Base-by-base conservation (phyloP, 2,329 filamentous ascomycete species). In the Alternaria ethzedia region DNA sequence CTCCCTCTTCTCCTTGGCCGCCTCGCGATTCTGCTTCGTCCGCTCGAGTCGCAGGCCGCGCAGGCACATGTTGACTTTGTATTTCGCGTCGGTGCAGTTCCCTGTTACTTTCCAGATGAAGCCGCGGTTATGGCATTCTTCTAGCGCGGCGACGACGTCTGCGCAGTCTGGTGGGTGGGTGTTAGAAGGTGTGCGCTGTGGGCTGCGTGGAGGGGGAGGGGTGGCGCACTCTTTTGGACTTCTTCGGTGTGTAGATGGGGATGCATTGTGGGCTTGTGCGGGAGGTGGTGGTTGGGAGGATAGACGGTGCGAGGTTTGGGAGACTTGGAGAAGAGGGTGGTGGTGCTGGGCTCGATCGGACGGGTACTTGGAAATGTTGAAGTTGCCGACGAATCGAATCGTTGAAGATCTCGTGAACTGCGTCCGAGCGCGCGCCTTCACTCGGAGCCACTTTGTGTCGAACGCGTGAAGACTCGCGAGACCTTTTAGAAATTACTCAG, bases 161-260 rank as follows among this genome's bases (percentile, higher is more conserved):
- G 95, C 93, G 87, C 96, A 99, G 76, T 91, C 96, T 99, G 15
- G 5, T 36, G 62, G 47, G 51, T 66, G n/a, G 64, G 65, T 28
- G 41, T 63, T 58, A 60, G 64, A 43, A n/a, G 52, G 61, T 50
- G 49, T 17, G 11, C 43, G 17, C 8, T 21, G 30, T 52, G 8
- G 32, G 30, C 13, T 43, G 30, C 49, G 28, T 17, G 32, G 5
- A 32, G 25, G 54, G 44, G 45, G 43, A 32, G 26, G 44, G 61
- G 21, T 41, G 30, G 52, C 82, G 46, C 87, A 97, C 95, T 94
- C 72, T 88, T 86, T 52, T 78, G 76, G 73, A 97, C 97, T 78
- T 97, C 91, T 79, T 96, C 93, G 26, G 93, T 97, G 79, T 98
- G 94, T 3, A 99, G 85, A 83, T 97, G 95, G 58, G 96, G 96